Evolutionary conservation across 495 filamentous ascomycete species (phyloP).

Genomic region (Acidiella bohemica): DNA sequence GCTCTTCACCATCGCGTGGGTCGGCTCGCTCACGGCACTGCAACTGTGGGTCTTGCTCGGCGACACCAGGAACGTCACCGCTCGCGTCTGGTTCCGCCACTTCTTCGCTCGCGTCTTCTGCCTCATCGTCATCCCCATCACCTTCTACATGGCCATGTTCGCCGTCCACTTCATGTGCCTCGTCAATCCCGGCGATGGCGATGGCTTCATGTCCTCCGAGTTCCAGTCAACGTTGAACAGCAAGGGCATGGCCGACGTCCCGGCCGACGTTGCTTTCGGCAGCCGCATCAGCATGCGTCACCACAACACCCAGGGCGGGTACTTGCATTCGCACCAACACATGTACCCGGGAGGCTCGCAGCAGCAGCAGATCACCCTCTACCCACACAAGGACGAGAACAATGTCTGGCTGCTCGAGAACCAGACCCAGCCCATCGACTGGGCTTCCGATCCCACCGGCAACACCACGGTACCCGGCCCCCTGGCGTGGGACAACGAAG

Average conservation of each 20-base stretch:
- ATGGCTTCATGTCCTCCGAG: slow-evolving; percentile 98
- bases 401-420: slow-evolving; percentile 91
- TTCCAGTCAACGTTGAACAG: slow-evolving; percentile 96
- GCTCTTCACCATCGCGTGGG: slow-evolving; percentile 96
- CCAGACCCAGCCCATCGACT: slow-evolving; percentile 52
- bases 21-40: slow-evolving; percentile 75
- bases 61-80: slow-evolving; percentile 68
- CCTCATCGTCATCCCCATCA: slow-evolving; percentile 75
- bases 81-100: slow-evolving; percentile 86
- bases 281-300: slow-evolving; percentile 78
- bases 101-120: slow-evolving; percentile 84
- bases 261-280: slow-evolving; percentile 81
- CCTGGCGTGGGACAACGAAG: slow-evolving; percentile 65
- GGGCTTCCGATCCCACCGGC: slow-evolving; percentile 43
- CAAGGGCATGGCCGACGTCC: slow-evolving; percentile 88
- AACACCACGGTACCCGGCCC: slow-evolving; percentile 70
- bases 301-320: slow-evolving; percentile 92
- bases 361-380: slow-evolving; percentile 96
- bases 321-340: slow-evolving; percentile 87
- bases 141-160: slow-evolving; percentile 92
- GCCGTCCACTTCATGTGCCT: slow-evolving; percentile 89
- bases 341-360: slow-evolving; percentile 98
- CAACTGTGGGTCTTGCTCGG: slow-evolving; percentile 93
- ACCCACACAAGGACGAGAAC: slow-evolving; percentile 98
- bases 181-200: slow-evolving; percentile 86